Percentiles rank a stretch among this genome's conserved stretches.
Evolutionary conservation across 2,329 filamentous ascomycete genomes (phyloP).

Genomic region (Xylariaceae sp.): DNA sequence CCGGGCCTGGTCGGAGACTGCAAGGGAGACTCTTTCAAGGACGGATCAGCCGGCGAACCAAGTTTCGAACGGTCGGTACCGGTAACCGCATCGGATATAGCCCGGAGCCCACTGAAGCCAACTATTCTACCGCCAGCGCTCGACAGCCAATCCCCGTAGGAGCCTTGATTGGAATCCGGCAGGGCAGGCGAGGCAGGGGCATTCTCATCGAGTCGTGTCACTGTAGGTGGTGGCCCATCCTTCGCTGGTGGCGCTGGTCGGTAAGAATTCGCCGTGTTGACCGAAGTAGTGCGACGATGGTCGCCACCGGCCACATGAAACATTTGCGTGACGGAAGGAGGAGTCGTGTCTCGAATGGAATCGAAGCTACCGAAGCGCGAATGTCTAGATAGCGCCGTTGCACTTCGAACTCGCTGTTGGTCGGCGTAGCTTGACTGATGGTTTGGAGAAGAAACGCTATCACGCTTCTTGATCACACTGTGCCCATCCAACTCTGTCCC

Average conservation of each 20-base stretch:
- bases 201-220: conserved; percentile 55
- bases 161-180: conserved; percentile 38
- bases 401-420: conserved; percentile 63
- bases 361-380: conserved; percentile 76
- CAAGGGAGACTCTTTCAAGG: conserved; percentile 47
- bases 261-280: conserved; percentile 50
- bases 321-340: conserved; percentile 62
- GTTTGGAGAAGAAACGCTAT: conserved; percentile 55
- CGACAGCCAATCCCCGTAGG: conserved; percentile 53
- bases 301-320: conserved; percentile 57
- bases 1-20: conserved; percentile 69
- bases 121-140: conserved; percentile 47
- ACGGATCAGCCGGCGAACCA: conserved; percentile 45
- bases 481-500: conserved; percentile 72
- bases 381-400: conserved; percentile 62
- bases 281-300: conserved; percentile 58
- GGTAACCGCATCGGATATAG: conserved; percentile 72
- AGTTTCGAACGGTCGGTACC: conserved; percentile 49
- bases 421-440: conserved; percentile 73
- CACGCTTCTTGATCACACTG: conserved; percentile 75
- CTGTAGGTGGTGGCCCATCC: conserved; percentile 50
- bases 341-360: conserved; percentile 58
- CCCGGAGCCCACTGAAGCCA: conserved; percentile 63
- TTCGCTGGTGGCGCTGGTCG: conserved; percentile 49
- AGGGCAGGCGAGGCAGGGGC: conserved; percentile 40